phyloP scores from a whole-genome alignment of 1,284 basidiomycete species.

The Amylostereum chailletii region DNA sequence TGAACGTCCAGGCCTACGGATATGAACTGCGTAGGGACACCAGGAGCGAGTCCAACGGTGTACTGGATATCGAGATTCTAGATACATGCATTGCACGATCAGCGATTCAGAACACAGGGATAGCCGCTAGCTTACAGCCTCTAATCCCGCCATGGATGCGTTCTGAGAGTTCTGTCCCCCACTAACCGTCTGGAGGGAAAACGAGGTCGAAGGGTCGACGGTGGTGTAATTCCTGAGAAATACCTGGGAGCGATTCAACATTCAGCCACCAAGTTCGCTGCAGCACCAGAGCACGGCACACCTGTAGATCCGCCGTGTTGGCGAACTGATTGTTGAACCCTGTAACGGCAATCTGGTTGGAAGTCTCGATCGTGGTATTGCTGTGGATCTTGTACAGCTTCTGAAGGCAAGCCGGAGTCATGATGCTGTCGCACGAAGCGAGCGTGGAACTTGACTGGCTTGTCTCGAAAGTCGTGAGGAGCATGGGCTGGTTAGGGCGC shows the following conservation, averaged over 20 bases:
- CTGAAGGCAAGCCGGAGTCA: constrained; percentile 18
- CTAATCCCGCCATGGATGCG: too few relatives aligned
- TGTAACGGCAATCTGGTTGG: constrained; percentile 15
- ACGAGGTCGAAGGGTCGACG: too few relatives aligned
- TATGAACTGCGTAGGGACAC: constrained; percentile 16
- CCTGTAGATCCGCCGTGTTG: too few relatives aligned
- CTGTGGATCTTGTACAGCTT: constrained; percentile 19
- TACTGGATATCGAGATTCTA: constrained; percentile 17
- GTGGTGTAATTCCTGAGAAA: too few relatives aligned
- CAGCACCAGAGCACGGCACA: too few relatives aligned
- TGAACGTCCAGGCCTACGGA: constrained; percentile 9
- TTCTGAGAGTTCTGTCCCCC: too few relatives aligned
- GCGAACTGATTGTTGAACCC: constrained; percentile 11
- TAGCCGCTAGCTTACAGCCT: too few relatives aligned
- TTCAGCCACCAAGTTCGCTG: too few relatives aligned
- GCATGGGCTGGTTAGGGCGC: neutral
- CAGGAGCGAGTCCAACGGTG: constrained; percentile 21
- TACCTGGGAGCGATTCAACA: too few relatives aligned
- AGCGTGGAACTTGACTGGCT: neutral
- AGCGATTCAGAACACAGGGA: too few relatives aligned
- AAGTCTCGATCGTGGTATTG: constrained; percentile 11
- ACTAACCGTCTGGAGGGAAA: too few relatives aligned
- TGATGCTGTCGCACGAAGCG: constrained; percentile 1
- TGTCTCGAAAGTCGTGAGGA: neutral
- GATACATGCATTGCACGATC: too few relatives aligned